Evolutionary conservation across 2,329 filamentous ascomycete genomes (phyloP), one percentile per base, ranked within the genome.

Genomic region (Diaporthe nobilis): DNA sequence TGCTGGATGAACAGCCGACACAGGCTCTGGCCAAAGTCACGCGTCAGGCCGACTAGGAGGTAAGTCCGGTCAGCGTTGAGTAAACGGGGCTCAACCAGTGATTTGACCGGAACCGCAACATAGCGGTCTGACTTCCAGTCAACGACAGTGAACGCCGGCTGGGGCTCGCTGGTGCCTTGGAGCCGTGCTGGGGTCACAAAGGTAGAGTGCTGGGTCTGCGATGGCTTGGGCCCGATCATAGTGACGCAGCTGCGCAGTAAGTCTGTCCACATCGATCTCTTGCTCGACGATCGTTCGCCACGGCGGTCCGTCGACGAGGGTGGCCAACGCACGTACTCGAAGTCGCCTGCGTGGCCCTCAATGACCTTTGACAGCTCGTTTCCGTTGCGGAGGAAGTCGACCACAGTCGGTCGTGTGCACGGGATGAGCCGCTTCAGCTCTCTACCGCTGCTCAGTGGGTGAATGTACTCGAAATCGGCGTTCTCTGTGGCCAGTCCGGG

Each of bases 1-100:
- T 84, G 81, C 15, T 81, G 60, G 3, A 83, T 78, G 34, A 87
- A 81, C 0, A 87, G 79, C 1, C 81, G 81, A 75, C 83, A 84
- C n/a, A 87, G 75, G 67, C 85, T 86, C 78, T 87, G 86, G 17
- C 85, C 86, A 22, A 87, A 80, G 74, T 87, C 86, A n/a, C 85
- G 82, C 0, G 85, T 87, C 58, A 87, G 77, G 10, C 86, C 86
- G 10, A 85, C 79, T 0, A 87, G 77, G 15, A 86, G 72, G 72
- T 87, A 87, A 0, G 85, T 86, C 75, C 82, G 83, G 71, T 82
- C 57, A 0, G 80, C 77, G 4, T 77, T 80, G 57, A 87, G 78
- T 10, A 83, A 76, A 0, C 78, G 63, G 0, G 79, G 75, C 22
- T 77, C 78, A 6, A 78, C 74, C 1, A 80, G 71, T 2, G 83